Evolutionary conservation across 257 asterid species (phyloP), one percentile per base, ranked within the genome.

Genomic region (Jacaranda mimosifolia): DNA sequence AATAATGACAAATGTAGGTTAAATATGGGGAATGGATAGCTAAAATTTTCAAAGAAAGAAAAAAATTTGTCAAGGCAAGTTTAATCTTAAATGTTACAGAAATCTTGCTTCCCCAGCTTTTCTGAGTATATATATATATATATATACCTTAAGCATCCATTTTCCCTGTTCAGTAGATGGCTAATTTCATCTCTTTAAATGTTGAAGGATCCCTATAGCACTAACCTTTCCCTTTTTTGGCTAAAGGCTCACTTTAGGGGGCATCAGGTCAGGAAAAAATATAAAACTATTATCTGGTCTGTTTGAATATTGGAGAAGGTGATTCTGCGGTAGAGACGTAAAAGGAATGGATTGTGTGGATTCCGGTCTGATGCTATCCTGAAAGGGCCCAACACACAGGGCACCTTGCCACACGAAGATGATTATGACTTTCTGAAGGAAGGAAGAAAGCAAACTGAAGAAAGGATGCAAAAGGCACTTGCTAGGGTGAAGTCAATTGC

Each of bases 201-300:
- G 12, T 77, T 26, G 26, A 32, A 57, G 19, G 14, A 51, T 56
- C 26, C 7, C 19, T 65, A 55, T 62, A 26, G 45, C 39, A 65
- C 84, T 85, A 83, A 86, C 81, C 36, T 42, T 77, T 71, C 70
- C 57, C 68, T 83, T 55, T 78, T 78, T 77, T 57, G 83, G 80
- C 69, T 67, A 7, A 70, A 94, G 99, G 99, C 99, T 84, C 99
- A 91, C 87, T 92, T 94, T 43, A 91, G 99, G 87, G 99, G 99
- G 57, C 98, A 94, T 81, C 99, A 94, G 82, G 99, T 73, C 18
- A 92, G 99, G 89, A 92, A 91, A 74, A 94, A 91, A 65, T 89
- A 91, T 83, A 94, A 92, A 75, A 85, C 96, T 48, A 86, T 94
- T 74, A 81, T 85, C 74, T 94, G 99, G 99, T 91, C 98, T 0